These are phyloP conservation scores for Articulospora tetracladia DNA, from an alignment of 495 filamentous ascomycete species.

Conservation along the genomic window DNA sequence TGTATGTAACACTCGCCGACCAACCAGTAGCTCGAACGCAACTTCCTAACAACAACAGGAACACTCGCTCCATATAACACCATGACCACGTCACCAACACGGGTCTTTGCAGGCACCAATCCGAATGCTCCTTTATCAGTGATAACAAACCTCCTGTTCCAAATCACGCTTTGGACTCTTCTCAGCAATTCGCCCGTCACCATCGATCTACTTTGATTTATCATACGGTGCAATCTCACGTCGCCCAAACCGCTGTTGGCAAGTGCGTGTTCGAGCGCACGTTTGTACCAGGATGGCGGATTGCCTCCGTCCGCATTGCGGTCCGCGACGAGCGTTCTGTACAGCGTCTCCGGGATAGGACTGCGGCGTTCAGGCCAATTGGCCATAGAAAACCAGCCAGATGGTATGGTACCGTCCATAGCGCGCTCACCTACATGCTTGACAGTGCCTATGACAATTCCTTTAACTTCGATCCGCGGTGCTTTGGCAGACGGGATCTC, in stretches of 20 bases:
- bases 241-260: not conserved
- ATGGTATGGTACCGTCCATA: constrained; percentile 4
- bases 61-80: constrained; percentile 7
- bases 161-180: constrained; percentile 10
- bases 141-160: constrained; percentile 9
- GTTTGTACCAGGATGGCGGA: constrained; percentile 10
- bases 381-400: constrained; percentile 1
- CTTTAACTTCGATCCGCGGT: not conserved
- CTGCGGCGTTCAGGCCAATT: constrained; percentile 3
- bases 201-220: not conserved
- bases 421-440: not conserved
- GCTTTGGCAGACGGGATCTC: not conserved
- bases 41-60: constrained; percentile 7
- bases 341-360: constrained; percentile 17
- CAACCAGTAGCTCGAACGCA: constrained; percentile 1
- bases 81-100: constrained; percentile 1
- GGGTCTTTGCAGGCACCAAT: constrained; percentile 2
- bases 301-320: constrained; percentile 12
- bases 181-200: not conserved
- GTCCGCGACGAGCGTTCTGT: constrained; percentile 23
- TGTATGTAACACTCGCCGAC: constrained; percentile 22
- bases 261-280: not conserved
- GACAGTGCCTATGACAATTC: not conserved
- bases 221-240: constrained; percentile 4
- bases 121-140: not conserved